Base-by-base conservation (phyloP, 2,329 filamentous ascomycete genomes). In the Pestalotiopsis sp. region DNA sequence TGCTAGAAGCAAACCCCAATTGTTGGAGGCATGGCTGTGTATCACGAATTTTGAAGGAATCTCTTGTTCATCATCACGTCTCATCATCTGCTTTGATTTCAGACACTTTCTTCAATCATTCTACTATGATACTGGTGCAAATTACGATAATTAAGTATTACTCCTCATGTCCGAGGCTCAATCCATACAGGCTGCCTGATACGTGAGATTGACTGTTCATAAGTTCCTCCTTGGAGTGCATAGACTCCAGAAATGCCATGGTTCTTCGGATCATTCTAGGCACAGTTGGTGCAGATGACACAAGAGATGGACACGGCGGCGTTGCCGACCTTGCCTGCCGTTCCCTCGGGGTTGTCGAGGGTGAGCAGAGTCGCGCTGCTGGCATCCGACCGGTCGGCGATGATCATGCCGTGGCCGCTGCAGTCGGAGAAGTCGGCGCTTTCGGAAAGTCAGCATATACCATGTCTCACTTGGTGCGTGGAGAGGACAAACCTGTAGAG, bases 231-330 rank as follows among this genome's bases (percentile, higher is more conserved):
- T 26, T 10, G 1, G 17, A 20, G 2, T 22, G 13, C 20, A 14
- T 57, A 6, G n/a, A n/a, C 14, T 20, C 52, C 6, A n/a, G 7
- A 22, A 57, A 13, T 7, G 20, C 52, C 14, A 57, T 22, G 20
- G 17, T 44, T 26, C 20, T 6, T 4, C 1, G 5, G 56, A 26
- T 9, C 22, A 20, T 1, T 26, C 26, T 62, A 62, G 7, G 14
- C 10, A 55, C 61, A 64, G 40, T 52, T 30, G 61, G 38, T 52
- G 38, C 61, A 64, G 22, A 13, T 17, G n/a, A 64, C 40, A 7
- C 61, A 64, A 26, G 61, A 64, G 44, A 64, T 64, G 10, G 10
- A 52, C 61, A 52, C n/a, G 13, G 61, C 61, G 13, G 9, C 14
- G 7, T 64, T 20, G 4, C 61, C 61, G 30, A 40, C 10, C 61